Conservation (phyloP, 2,329 filamentous ascomycete species). For the Orbilia brochopaga region DNA sequence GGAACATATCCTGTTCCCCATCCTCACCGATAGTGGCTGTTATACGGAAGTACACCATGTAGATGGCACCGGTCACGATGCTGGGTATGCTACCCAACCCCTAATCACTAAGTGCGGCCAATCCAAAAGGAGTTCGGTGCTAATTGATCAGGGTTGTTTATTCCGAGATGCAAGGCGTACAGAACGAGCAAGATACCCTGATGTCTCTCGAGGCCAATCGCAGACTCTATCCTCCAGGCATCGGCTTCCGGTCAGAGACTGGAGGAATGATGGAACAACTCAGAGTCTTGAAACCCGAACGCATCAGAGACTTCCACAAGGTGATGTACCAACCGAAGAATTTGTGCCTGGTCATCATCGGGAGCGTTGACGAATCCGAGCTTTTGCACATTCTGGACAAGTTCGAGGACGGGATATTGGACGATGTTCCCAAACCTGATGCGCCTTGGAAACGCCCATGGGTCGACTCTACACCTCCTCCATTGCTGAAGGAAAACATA, state of each 20-base stretch:
- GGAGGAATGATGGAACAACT: conserved; percentile 94
- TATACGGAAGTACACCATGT: conserved; percentile 97
- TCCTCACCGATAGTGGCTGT: conserved; percentile 88
- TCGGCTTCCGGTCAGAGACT: conserved; percentile 97
- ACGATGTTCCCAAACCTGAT: conserved; percentile 76
- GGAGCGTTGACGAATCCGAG: conserved; percentile 82
- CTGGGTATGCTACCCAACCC: conserved; percentile 60
- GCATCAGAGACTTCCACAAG: conserved; percentile 91
- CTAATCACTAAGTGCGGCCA: background rate
- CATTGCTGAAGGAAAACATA: conserved; percentile 72
- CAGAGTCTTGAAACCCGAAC: conserved; percentile 80
- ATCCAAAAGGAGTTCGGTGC: background rate
- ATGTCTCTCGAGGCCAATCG: conserved; percentile 84
- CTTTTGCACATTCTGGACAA: conserved; percentile 80
- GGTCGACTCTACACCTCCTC: conserved; percentile 83
- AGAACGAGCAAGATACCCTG: conserved; percentile 81
- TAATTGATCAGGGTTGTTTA: conserved; percentile 74
- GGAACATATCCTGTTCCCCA: conserved; percentile 90
- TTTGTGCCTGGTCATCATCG: conserved; percentile 86
- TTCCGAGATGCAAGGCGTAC: conserved; percentile 96
- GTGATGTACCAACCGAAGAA: conserved; percentile 99
- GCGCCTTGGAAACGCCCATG: conserved; percentile 82
- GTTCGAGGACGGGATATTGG: conserved; percentile 85
- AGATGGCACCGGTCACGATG: conserved; percentile 90
- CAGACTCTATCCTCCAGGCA: conserved; percentile 82